Percentiles rank a stretch among this genome's conserved stretches.
Evolutionary conservation across 371 early-diverging fungal species (phyloP).

Genomic region (Circinella minor): DNA sequence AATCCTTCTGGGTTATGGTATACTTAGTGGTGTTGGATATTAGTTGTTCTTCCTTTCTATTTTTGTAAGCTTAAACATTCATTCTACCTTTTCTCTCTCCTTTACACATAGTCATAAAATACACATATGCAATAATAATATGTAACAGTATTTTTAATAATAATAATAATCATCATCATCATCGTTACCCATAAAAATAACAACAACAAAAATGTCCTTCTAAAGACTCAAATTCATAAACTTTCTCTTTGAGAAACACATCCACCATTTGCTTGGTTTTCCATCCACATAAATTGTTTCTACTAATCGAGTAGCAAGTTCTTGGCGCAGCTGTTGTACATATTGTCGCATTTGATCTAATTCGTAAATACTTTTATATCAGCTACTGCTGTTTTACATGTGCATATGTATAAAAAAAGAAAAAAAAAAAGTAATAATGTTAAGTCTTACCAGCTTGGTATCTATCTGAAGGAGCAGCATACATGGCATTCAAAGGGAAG

Average conservation of each 20-base stretch:
- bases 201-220: not conserved
- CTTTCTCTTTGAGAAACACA: slow-evolving; percentile 96
- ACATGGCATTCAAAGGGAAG: slow-evolving; percentile 93
- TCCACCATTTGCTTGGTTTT: slow-evolving; percentile 97
- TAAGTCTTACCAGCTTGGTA: slow-evolving; percentile 72
- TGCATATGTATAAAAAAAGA: not conserved
- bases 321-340: slow-evolving; percentile 89
- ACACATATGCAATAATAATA: no score
- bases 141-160: not conserved
- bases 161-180: not conserved
- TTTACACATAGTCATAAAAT: not conserved
- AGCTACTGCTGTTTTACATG: not conserved
- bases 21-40: slow-evolving; percentile 24
- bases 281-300: slow-evolving; percentile 81
- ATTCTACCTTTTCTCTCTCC: not conserved
- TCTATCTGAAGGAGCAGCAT: slow-evolving; percentile 73
- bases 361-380: not conserved
- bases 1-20: slow-evolving; percentile 26
- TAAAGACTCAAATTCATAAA: slow-evolving; percentile 86
- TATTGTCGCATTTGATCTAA: slow-evolving; percentile 88
- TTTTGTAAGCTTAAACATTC: not conserved
- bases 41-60: not conserved
- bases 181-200: not conserved
- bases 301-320: slow-evolving; percentile 78
- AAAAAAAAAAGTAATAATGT: not conserved